Conservation (phyloP, 768 basidiomycete genomes). For the Lentinus brumalis region DNA sequence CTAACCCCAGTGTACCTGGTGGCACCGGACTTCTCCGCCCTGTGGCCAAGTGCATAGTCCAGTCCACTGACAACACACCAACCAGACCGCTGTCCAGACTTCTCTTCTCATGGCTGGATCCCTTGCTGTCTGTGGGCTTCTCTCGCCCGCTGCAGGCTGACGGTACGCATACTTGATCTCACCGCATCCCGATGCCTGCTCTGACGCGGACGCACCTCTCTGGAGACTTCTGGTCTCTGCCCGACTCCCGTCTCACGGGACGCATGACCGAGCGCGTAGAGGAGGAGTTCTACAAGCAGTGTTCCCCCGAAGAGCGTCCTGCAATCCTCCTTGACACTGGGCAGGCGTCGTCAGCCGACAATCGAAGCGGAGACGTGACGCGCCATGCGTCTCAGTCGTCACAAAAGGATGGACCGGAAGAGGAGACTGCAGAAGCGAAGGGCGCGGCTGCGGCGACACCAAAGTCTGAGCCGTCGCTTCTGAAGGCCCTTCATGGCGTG, state of each 20-base stretch:
- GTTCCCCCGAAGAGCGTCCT: slow-evolving; percentile 51
- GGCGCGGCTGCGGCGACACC: slow-evolving; percentile 11
- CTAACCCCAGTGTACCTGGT: not conserved
- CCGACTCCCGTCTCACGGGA: slow-evolving; percentile 38
- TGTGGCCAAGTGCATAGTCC: no score
- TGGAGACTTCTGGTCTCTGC: slow-evolving; percentile 58
- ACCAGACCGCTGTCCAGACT: slow-evolving; percentile 47
- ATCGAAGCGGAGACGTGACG: not conserved
- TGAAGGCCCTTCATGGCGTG: slow-evolving; percentile 48
- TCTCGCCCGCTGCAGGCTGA: slow-evolving; percentile 59
- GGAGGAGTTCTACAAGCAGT: slow-evolving; percentile 49
- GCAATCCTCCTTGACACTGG: slow-evolving; percentile 8
- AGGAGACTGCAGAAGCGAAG: not conserved
- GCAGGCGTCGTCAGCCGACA: not conserved
- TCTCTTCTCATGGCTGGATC: slow-evolving; percentile 52
- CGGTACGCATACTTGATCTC: slow-evolving; percentile 34
- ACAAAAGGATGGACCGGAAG: not conserved
- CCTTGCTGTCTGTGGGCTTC: slow-evolving; percentile 59
- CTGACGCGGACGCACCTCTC: not conserved
- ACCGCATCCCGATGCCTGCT: not conserved
- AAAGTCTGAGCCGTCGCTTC: slow-evolving; percentile 50
- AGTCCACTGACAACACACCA: not conserved
- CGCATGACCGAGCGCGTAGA: slow-evolving; percentile 46
- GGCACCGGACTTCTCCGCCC: not conserved
- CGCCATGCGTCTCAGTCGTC: not conserved